Percentiles rank a stretch among this genome's conserved stretches.
phyloP scores from a whole-genome alignment of 169 alveolate genomes.

The Besnoitia besnoiti region DNA sequence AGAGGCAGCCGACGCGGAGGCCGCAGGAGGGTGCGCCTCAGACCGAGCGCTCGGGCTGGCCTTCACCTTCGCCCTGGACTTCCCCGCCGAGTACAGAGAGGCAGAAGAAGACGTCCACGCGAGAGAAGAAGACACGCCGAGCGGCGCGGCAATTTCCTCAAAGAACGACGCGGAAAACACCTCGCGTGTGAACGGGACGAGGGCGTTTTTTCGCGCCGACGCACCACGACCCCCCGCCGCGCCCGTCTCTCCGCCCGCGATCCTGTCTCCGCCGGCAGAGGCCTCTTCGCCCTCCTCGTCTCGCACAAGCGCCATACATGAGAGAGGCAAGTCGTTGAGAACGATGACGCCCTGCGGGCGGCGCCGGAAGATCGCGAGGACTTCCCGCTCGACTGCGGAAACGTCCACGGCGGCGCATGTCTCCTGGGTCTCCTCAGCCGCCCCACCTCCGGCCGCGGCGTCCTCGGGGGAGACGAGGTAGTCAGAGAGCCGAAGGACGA shows the following conservation, averaged over 20 bases:
- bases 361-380: not conserved
- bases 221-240: no score
- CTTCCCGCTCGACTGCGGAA: not conserved
- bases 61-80: not conserved
- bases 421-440: not conserved
- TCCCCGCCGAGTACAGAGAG: not conserved
- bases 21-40: no score
- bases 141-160: not conserved
- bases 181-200: not conserved
- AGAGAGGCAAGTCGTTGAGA: not conserved
- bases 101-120: not conserved
- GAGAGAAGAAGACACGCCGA: not conserved
- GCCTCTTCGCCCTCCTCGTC: not conserved
- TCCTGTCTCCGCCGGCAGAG: not conserved
- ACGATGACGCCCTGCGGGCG: not conserved
- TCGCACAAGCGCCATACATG: not conserved
- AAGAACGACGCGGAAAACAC: not conserved
- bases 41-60: not conserved
- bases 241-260: not conserved
- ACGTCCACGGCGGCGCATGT: not conserved
- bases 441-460: not conserved
- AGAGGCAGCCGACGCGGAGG: not conserved
- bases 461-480: not conserved
- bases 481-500: not conserved
- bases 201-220: not conserved